Conservation (phyloP, 208 protist genomes). For the Trypanosoma theileri region DNA sequence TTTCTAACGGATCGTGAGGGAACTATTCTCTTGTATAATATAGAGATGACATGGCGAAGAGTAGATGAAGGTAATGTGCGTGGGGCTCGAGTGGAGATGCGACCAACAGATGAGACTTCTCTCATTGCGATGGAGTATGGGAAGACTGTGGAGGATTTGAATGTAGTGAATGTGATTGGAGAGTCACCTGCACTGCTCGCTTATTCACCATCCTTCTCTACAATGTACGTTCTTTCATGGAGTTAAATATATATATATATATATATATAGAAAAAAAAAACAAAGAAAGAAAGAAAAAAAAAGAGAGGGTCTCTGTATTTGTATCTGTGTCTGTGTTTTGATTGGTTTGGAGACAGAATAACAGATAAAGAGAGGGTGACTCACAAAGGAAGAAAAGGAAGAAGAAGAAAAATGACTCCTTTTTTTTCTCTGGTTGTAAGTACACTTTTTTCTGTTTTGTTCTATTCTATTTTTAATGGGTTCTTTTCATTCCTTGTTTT, state of each 20-base stretch:
- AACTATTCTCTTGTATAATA: constrained; percentile 66
- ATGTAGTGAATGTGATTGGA: constrained; percentile 28
- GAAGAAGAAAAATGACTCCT: no score
- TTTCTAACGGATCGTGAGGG: constrained; percentile 64
- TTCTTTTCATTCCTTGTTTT: not conserved
- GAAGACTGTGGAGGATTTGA: constrained; percentile 50
- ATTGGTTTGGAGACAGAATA: no score
- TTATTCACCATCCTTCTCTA: constrained; percentile 50
- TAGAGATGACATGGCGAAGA: constrained; percentile 64
- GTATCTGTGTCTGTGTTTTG: no score
- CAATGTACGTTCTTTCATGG: constrained; percentile 55
- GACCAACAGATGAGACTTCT: constrained; percentile 47
- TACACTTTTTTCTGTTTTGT: no score
- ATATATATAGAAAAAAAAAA: not conserved
- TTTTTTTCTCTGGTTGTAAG: no score
- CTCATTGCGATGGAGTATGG: constrained; percentile 55
- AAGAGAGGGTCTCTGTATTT: no score
- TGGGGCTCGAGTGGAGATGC: constrained; percentile 38
- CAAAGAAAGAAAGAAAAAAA: no score
- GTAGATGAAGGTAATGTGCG: not conserved
- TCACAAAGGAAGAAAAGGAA: no score
- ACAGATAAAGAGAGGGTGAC: no score
- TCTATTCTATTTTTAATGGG: not conserved
- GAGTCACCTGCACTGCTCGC: constrained; percentile 28
- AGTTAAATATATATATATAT: not conserved